Conservation (phyloP, 2,329 filamentous ascomycete species). For the Scedosporium dehoogii region DNA sequence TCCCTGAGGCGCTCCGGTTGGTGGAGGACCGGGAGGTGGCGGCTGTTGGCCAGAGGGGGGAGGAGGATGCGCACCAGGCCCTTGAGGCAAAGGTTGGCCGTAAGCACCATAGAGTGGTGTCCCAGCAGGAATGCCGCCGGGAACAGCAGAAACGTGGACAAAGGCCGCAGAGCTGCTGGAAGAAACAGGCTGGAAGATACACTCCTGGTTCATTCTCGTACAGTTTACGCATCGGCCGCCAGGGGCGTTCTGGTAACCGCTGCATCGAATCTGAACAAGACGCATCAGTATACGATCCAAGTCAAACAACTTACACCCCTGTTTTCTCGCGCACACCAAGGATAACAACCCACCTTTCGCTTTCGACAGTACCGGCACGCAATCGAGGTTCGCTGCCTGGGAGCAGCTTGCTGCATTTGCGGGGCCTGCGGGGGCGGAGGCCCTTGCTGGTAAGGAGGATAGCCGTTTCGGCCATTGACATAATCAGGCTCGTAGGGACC, state of each 20-base stretch:
- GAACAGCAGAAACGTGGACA: constrained; percentile 47
- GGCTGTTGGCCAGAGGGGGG: constrained; percentile 9
- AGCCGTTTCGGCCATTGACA: constrained; percentile 23
- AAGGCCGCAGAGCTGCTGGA: constrained; percentile 47
- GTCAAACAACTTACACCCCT: neutral
- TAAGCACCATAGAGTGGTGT: constrained; percentile 48
- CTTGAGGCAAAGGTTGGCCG: constrained; percentile 37
- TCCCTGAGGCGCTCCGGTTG: neutral
- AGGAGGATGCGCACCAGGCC: constrained; percentile 13
- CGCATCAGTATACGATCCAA: constrained; percentile 1
- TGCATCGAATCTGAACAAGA: constrained; percentile 44
- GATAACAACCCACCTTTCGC: constrained; percentile 37
- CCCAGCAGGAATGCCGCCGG: constrained; percentile 47
- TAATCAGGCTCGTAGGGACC: constrained; percentile 24
- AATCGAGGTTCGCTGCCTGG: constrained; percentile 48
- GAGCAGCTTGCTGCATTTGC: constrained; percentile 34
- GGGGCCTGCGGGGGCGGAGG: neutral
- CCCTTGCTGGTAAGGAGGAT: constrained; percentile 3
- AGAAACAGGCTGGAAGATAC: constrained; percentile 50
- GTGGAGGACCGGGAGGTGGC: constrained; percentile 5
- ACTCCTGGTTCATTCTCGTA: constrained; percentile 52
- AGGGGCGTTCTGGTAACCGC: constrained; percentile 47
- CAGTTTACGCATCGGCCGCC: constrained; percentile 53
- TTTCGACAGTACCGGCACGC: constrained; percentile 52
- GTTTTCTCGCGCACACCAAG: neutral